Evolutionary conservation across 805 yeast species (phyloP), one percentile per base, ranked within the genome.

Genomic region (Pichia eremophila): DNA sequence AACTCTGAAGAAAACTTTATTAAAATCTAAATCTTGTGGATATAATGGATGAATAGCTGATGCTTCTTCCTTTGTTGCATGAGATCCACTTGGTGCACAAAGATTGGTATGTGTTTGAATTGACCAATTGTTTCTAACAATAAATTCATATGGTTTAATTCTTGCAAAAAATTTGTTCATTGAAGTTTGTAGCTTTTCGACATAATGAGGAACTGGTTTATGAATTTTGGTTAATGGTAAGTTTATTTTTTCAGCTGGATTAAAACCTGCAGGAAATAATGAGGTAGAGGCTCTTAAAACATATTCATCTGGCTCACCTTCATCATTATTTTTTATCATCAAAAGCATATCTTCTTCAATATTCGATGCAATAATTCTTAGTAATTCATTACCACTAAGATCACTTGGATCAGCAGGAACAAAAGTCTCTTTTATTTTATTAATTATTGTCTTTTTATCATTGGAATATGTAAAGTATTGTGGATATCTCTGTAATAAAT

Each of bases 241-340:
- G 56, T 79, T 67, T 51, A 76, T 70, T 52, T 76, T 73, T 10
- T 59, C 64, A 5, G 70, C 62, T 5, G 91, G 90, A 57, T 79
- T 78, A 62, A 85, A 85, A 2, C 91, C 91, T 1, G 83, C 78
- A 1, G 91, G 87, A 54, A 81, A 82, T 8, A 80, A 78, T 25
- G 80, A 73, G 4, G 74, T 65, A 8, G 79, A 77, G 0, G 79
- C 80, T 45, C 81, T 68, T 40, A 81, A 60, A 28, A 73, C 67
- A 58, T 82, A 84, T 55, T 82, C 89, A 47, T 75, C 77, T 28
- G 57, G 64, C 12, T 56, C 58, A 27, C 64, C 63, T 31, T 69
- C 71, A 19, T 63, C 67, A 12, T 63, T 65, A 48, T 61, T 59
- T 46, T 71, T 72, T 8, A 75, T 57, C 54, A 84, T 54, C 8